Evolutionary conservation across 805 yeast species (phyloP), one percentile per base, ranked within the genome.

Genomic region (Osmozyma mogii): DNA sequence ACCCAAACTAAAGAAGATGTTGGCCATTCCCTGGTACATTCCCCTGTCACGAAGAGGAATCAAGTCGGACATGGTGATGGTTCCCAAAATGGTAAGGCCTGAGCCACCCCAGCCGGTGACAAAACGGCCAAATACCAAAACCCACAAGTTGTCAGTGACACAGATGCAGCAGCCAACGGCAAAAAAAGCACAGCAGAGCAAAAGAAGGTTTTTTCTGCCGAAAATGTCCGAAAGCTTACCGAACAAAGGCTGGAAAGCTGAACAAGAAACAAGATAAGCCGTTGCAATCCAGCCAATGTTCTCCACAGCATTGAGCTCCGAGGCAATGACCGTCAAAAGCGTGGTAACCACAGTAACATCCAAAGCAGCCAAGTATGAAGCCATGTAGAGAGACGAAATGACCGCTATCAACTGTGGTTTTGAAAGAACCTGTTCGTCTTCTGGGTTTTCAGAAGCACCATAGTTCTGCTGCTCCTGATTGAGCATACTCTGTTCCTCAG

Each of bases 31-130:
- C 49, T 87, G 96, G 52, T 73, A 84, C 17, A 83, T 52, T 2
- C 94, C 95, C 35, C 96, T 65, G 24, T 78, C 73, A 32, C 92
- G 65, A 37, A 81, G 66, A 2, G 92, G 77, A 16, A 87, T 78
- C 27, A 84, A 60, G 52, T 85, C 95, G 16, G 84, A 73, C 43
- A 80, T 69, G 3, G 87, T 68, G 34, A 85, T 80, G 5, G 94
- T 78, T 11, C 84, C 71, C 41, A 84, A 58, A 0, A 88, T 68
- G 29, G 78, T 73, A 46, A 85, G 70, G 1, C 95, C 95, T 5
- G 94, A 92, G n/a, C 94, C 95, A 9, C 95, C 95, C 32, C 82
- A 69, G 12, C 96, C 96, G 15, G 94, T 77, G 29, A 85, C 63
- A 37, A 84, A 74, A 44, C 84, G 61, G 4, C 81, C 81, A 17